Conservation (phyloP, 768 basidiomycete species). For the Rhodotorula kratochvilovae region DNA sequence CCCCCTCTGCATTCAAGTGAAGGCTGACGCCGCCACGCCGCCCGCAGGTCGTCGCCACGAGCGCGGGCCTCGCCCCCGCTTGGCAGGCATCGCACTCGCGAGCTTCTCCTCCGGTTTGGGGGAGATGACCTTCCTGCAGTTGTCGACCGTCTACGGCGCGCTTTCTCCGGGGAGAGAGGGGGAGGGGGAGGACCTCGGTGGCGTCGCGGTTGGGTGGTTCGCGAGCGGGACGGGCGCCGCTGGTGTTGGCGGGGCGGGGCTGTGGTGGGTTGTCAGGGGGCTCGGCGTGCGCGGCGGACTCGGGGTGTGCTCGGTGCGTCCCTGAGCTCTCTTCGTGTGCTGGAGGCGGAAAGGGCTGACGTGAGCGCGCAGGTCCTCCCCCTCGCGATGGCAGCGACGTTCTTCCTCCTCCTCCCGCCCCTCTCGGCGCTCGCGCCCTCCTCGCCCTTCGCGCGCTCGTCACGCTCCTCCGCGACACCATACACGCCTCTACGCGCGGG, state of each 20-base stretch:
- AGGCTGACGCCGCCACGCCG: not conserved
- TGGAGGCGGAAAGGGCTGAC: not conserved
- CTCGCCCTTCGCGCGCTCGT: slow-evolving; percentile 40
- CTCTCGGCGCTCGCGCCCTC: slow-evolving; percentile 7
- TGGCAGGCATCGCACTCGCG: slow-evolving; percentile 75
- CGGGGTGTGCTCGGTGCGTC: slow-evolving; percentile 66
- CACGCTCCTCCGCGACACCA: slow-evolving; percentile 52
- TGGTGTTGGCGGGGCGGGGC: slow-evolving; percentile 80
- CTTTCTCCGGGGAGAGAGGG: slow-evolving; percentile 53
- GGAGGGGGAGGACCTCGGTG: slow-evolving; percentile 60
- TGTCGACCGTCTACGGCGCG: slow-evolving; percentile 47
- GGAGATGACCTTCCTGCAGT: slow-evolving; percentile 87
- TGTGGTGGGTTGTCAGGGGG: slow-evolving; percentile 90
- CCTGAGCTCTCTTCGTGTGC: not conserved
- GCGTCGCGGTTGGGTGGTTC: slow-evolving; percentile 84
- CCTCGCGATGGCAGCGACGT: slow-evolving; percentile 69
- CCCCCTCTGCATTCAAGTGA: not conserved
- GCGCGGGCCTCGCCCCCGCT: slow-evolving; percentile 60
- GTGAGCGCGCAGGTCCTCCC: slow-evolving; percentile 70
- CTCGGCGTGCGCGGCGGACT: slow-evolving; percentile 79
- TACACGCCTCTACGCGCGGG: slow-evolving; percentile 44
- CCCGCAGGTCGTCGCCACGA: slow-evolving; percentile 68
- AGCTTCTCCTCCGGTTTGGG: slow-evolving; percentile 89
- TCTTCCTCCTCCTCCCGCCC: slow-evolving; percentile 68
- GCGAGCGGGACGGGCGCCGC: slow-evolving; percentile 91